These are phyloP conservation scores for Eucalyptus victrix DNA, from an alignment of 345 rosid genomes.

Conservation along the genomic window DNA sequence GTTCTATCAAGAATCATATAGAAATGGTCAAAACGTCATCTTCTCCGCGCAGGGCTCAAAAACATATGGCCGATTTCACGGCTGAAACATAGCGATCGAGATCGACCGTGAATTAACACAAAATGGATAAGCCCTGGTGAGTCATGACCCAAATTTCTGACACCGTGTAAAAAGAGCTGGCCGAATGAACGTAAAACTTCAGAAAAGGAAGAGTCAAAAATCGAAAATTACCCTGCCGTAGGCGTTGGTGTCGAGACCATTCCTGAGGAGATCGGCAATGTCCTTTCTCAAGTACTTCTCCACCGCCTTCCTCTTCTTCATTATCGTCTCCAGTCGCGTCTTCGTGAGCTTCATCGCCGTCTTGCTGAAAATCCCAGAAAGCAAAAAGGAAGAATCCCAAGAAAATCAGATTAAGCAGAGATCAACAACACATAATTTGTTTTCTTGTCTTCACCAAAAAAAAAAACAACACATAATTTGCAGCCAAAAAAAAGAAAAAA, in stretches of 20 bases:
- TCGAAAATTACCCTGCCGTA: conserved; percentile 50
- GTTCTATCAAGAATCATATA: neutral
- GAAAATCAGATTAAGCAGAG: neutral
- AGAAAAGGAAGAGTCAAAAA: neutral
- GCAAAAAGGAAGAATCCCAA: neutral
- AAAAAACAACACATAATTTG: neutral
- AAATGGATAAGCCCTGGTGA: neutral
- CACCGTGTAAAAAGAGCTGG: neutral
- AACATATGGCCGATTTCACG: neutral
- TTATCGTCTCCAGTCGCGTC: conserved; percentile 49
- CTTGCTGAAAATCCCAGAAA: conserved; percentile 31
- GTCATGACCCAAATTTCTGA: neutral
- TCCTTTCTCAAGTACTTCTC: conserved; percentile 64
- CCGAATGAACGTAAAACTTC: neutral
- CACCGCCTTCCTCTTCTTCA: conserved; percentile 61
- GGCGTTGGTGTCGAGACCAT: conserved; percentile 53
- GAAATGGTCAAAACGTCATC: neutral
- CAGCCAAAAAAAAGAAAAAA: neutral
- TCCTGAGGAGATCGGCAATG: conserved; percentile 68
- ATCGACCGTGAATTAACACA: neutral
- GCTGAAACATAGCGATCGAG: neutral
- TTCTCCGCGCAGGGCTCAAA: neutral
- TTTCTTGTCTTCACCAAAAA: no score
- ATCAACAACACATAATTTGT: neutral
- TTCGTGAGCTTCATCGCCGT: conserved; percentile 38